A percentile compares a stretch with the other conserved stretches of the same genome.
Evolutionary conservation across 2,329 filamentous ascomycete species (phyloP).

Genomic region (Ceratocystis harringtonii): DNA sequence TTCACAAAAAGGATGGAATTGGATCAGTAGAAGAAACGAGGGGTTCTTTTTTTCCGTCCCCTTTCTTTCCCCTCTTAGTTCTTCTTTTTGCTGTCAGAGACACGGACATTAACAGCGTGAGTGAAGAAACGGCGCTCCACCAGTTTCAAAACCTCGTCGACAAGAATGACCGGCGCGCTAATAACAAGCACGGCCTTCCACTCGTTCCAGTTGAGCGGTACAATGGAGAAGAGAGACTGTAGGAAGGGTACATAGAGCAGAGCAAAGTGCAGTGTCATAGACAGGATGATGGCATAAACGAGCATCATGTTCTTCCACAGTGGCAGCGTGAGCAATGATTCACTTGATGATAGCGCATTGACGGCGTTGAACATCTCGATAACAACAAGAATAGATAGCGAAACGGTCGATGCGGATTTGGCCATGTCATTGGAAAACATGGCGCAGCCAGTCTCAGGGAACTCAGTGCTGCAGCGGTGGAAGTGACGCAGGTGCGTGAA

Average conservation of each 20-base stretch:
- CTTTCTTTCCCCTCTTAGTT: slow-evolving; percentile 3
- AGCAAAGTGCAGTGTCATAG: slow-evolving; percentile 88
- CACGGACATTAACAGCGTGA: slow-evolving; percentile 29
- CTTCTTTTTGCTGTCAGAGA: slow-evolving; percentile 38
- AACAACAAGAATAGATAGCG: slow-evolving; percentile 79
- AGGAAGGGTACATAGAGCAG: slow-evolving; percentile 85
- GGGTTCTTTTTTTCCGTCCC: neutral
- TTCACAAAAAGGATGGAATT: neutral
- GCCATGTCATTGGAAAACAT: slow-evolving; percentile 83
- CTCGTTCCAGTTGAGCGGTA: slow-evolving; percentile 71
- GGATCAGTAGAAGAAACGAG: neutral
- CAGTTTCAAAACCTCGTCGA: slow-evolving; percentile 73
- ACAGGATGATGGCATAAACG: slow-evolving; percentile 81
- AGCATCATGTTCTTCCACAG: slow-evolving; percentile 99
- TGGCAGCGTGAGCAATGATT: slow-evolving; percentile 81
- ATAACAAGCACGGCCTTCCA: slow-evolving; percentile 86
- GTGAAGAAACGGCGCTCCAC: slow-evolving; percentile 54
- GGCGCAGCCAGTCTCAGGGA: slow-evolving; percentile 75
- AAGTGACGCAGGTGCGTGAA: slow-evolving; percentile 86
- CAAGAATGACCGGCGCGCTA: slow-evolving; percentile 76
- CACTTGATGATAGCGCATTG: slow-evolving; percentile 91
- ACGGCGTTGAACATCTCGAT: slow-evolving; percentile 99
- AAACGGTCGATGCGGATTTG: slow-evolving; percentile 83
- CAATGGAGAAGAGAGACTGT: slow-evolving; percentile 76
- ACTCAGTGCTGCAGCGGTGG: slow-evolving; percentile 76